Evolutionary conservation across 768 basidiomycete genomes (phyloP).

Genomic region (Tulasnella sp.): DNA sequence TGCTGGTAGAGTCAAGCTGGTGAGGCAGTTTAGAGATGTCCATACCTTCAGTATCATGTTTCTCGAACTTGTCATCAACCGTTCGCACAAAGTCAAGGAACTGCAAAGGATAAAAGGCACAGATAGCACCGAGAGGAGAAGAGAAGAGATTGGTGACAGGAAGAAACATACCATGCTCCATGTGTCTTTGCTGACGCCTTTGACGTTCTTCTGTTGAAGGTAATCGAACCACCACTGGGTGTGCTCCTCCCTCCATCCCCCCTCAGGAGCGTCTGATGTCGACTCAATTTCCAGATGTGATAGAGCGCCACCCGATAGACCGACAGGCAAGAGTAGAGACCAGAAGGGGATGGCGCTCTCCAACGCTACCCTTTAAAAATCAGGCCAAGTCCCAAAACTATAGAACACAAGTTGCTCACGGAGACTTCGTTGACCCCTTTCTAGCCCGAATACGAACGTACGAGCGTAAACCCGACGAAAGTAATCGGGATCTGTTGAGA

Average conservation of each 20-base stretch:
- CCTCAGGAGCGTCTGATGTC: constrained; percentile 22
- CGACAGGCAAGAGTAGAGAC: constrained; percentile 63
- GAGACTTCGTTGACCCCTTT: constrained; percentile 69
- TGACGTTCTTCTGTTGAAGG: constrained; percentile 48
- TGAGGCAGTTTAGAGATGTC: neutral
- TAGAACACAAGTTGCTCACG: constrained; percentile 33
- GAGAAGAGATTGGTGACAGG: neutral
- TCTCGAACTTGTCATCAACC: constrained; percentile 58
- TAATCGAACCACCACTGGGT: constrained; percentile 73
- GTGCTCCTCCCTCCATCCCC: constrained; percentile 54
- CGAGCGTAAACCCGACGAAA: constrained; percentile 69
- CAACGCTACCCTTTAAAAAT: constrained; percentile 32
- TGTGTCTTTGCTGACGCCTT: constrained; percentile 79
- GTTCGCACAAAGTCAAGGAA: constrained; percentile 69
- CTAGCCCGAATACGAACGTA: constrained; percentile 69
- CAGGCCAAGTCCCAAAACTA: neutral
- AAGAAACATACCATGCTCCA: constrained; percentile 63
- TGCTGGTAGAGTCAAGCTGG: constrained; percentile 9
- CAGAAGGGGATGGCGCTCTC: constrained; percentile 67
- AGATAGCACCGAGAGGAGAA: neutral
- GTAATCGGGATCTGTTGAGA: constrained; percentile 53
- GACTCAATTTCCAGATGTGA: constrained; percentile 35
- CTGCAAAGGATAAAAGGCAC: constrained; percentile 28
- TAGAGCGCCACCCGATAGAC: constrained; percentile 54
- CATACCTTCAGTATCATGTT: constrained; percentile 67